These are phyloP conservation scores for Leptographium wingfieldii DNA, from an alignment of 2,329 filamentous ascomycete genomes.

Conservation along the genomic window DNA sequence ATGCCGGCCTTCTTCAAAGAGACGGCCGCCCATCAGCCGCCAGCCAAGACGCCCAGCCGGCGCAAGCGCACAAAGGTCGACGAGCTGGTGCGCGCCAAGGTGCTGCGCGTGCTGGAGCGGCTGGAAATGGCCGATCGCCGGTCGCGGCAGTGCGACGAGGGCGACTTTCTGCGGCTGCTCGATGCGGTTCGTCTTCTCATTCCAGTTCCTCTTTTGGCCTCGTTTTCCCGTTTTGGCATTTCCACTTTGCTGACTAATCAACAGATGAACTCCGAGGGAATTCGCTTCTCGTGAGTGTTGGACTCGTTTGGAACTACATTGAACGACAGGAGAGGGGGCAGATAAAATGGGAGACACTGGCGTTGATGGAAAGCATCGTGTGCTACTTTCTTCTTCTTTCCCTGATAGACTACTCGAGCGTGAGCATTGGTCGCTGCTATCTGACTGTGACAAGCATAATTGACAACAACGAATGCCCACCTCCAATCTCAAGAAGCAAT, in stretches of 20 bases:
- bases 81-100: slow-evolving; percentile 74
- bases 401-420: neutral
- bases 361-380: neutral
- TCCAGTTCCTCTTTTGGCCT: neutral
- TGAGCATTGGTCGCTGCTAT: neutral
- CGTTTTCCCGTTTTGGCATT: neutral
- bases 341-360: neutral
- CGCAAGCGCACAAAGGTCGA: slow-evolving; percentile 71
- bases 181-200: slow-evolving; percentile 31
- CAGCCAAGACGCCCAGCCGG: slow-evolving; percentile 49
- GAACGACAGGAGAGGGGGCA: too few species aligned
- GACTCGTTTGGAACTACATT: too few species aligned
- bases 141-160: slow-evolving; percentile 79
- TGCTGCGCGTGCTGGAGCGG: slow-evolving; percentile 70
- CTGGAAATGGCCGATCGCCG: slow-evolving; percentile 72
- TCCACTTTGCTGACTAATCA: neutral
- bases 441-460: too few species aligned
- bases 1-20: slow-evolving; percentile 78
- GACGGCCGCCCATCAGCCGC: slow-evolving; percentile 24
- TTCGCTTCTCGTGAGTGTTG: slow-evolving; percentile 63
- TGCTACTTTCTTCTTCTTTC: neutral
- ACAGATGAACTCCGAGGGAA: slow-evolving; percentile 74
- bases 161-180: slow-evolving; percentile 74
- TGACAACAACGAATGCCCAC: neutral
- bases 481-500: neutral